Percentiles rank a stretch among this genome's conserved stretches.
Evolutionary conservation across 2,329 filamentous ascomycete genomes (phyloP).

Genomic region (Plectosphaerella cucumerina): DNA sequence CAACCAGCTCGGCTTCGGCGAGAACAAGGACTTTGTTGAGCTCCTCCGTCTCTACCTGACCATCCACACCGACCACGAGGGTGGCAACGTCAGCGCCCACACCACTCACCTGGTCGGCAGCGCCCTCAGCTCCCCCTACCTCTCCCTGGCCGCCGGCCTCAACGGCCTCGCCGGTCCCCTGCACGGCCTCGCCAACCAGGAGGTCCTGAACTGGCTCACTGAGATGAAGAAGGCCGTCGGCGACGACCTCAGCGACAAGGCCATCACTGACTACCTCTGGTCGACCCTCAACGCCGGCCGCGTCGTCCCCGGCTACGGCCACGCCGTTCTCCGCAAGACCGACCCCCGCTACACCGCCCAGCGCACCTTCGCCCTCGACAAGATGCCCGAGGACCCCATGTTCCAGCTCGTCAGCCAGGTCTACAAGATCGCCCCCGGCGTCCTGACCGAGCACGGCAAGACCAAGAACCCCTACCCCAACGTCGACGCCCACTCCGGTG

Average conservation of each 20-base stretch:
- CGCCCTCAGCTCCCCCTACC: slow-evolving; percentile 94
- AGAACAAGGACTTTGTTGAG: slow-evolving; percentile 96
- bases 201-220: slow-evolving; percentile 97
- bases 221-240: slow-evolving; percentile 97
- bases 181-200: slow-evolving; percentile 99
- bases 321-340: slow-evolving; percentile 99
- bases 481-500: slow-evolving; percentile 97
- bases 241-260: slow-evolving; percentile 91
- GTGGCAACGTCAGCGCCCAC: slow-evolving; percentile 97
- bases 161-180: slow-evolving; percentile 98
- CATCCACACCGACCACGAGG: slow-evolving; percentile 99
- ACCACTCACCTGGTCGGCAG: slow-evolving; percentile 97
- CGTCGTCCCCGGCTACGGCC: slow-evolving; percentile 96
- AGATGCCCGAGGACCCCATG: slow-evolving; percentile 96
- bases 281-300: slow-evolving; percentile 91
- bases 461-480: slow-evolving; percentile 99
- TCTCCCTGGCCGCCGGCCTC: slow-evolving; percentile 92
- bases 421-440: slow-evolving; percentile 98
- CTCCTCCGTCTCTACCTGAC: slow-evolving; percentile 98
- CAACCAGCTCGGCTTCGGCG: slow-evolving; percentile 96
- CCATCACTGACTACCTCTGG: slow-evolving; percentile 99
- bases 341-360: slow-evolving; percentile 98
- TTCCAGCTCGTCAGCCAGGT: slow-evolving; percentile 99
- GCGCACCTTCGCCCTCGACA: slow-evolving; percentile 87
- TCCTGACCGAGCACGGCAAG: slow-evolving; percentile 99